Conservation (phyloP, 2,329 filamentous ascomycete genomes). For the Epichloe festucae region DNA sequence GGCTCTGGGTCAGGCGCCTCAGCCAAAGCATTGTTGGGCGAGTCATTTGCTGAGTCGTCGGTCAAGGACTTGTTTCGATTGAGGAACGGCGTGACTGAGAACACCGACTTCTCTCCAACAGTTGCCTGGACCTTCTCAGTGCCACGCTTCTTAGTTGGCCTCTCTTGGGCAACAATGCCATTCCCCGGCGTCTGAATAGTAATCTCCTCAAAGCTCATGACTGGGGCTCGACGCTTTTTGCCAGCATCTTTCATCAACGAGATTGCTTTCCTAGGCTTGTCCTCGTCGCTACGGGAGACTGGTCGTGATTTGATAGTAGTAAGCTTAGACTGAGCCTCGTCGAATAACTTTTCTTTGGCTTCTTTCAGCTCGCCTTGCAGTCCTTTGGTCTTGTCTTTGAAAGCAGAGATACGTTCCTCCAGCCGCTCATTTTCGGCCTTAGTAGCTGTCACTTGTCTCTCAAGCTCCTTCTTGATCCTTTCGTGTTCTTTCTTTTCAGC, state of each 20-base stretch:
- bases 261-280: constrained; percentile 12
- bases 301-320: constrained; percentile 4
- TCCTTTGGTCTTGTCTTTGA: constrained; percentile 55
- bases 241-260: constrained; percentile 19
- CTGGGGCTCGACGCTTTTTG: constrained; percentile 34
- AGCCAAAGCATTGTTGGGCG: constrained; percentile 9
- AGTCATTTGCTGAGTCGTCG: constrained; percentile 21
- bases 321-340: constrained; percentile 15
- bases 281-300: constrained; percentile 8
- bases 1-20: constrained; percentile 20
- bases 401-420: constrained; percentile 56
- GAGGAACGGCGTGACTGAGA: constrained; percentile 89
- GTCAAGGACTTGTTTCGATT: constrained; percentile 53
- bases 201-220: constrained; percentile 31
- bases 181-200: constrained; percentile 34
- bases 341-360: constrained; percentile 31
- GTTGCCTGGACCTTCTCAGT: constrained; percentile 29
- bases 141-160: constrained; percentile 41
- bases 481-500: constrained; percentile 33
- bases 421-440: constrained; percentile 50
- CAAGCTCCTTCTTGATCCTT: constrained; percentile 30
- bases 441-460: constrained; percentile 45
- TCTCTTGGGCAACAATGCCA: constrained; percentile 26
- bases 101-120: constrained; percentile 76
- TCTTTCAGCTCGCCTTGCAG: constrained; percentile 64